Evolutionary conservation across 2,329 filamentous ascomycete genomes (phyloP), one percentile per base, ranked within the genome.

Genomic region (Colletotrichum australisinense): DNA sequence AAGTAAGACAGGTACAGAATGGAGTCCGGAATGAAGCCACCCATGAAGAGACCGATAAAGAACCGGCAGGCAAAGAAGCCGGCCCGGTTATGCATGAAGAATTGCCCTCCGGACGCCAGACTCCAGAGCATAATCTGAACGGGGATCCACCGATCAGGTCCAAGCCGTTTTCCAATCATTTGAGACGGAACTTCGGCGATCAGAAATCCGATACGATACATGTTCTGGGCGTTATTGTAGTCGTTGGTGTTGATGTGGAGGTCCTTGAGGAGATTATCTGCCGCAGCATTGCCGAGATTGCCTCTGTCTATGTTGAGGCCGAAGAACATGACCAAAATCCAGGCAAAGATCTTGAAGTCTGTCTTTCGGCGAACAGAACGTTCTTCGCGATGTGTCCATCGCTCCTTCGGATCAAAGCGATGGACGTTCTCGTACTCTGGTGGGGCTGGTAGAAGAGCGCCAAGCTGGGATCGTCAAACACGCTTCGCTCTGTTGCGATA

Each of bases 1-100:
- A 92, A 94, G 80, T 94, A 94, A 11, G 88, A 90, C 5, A 93
- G 83, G 19, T 75, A 75, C 1, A 75, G 24, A 24, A 75, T 71
- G n/a, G 71, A 71, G 72, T 91, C 90, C 0, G 78, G 74, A 14
- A 75, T 75, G 38, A 75, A 72, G 16, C 67, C 62, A 35, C 67
- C 66, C 79, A 89, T 85, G 64, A 89, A 82, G 2, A 90, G 79
- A 5, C 86, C 88, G 0, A 90, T 79, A 1, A 83, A 75, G 0
- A 77, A 77, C 3, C 80, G 79, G 2, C 79, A 81, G 1, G 78
- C 77, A 38, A 80, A 83, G 74, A 80, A 83, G n/a, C 75, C 76
- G 1, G 77, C 76, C 35, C 77, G 72, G 35, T 73, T 78, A 22
- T 74, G 78, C 22, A 83, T 76, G 3, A 80, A 77, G 1, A 78